A percentile compares a stretch with the other conserved stretches of the same genome.
Conservation (phyloP, 768 basidiomycete species). For the Tricholoma bakamatsutake region DNA sequence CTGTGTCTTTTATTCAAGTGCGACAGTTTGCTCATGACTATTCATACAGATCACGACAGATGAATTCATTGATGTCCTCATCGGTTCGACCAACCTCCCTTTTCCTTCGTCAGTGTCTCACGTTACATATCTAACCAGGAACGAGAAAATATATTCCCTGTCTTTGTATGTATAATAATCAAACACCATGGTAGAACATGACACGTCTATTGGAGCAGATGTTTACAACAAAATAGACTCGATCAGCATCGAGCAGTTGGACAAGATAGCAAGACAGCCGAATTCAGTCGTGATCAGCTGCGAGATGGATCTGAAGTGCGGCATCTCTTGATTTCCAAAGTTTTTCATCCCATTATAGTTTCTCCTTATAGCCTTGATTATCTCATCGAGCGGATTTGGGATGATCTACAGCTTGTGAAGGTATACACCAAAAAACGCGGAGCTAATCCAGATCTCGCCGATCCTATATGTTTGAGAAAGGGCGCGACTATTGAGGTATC, state of each 20-base stretch:
- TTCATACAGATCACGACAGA: constrained; percentile 77
- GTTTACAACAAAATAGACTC: constrained; percentile 98
- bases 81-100: constrained; percentile 44
- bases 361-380: constrained; percentile 50
- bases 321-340: constrained; percentile 2
- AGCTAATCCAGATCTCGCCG: constrained; percentile 84
- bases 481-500: constrained; percentile 89
- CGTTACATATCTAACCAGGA: constrained; percentile 35
- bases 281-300: constrained; percentile 94
- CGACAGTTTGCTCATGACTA: constrained; percentile 2
- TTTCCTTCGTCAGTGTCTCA: not conserved
- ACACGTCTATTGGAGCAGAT: constrained; percentile 34
- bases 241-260: constrained; percentile 76
- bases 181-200: not conserved
- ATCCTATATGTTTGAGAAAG: constrained; percentile 86
- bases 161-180: constrained; percentile 53
- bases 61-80: constrained; percentile 97
- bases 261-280: constrained; percentile 76
- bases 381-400: constrained; percentile 74
- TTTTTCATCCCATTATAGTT: constrained; percentile 2
- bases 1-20: not conserved
- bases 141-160: constrained; percentile 95
- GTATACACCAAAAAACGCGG: constrained; percentile 98
- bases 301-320: constrained; percentile 87
- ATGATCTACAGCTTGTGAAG: constrained; percentile 74